Conservation (phyloP, 345 rosid genomes). For the Lepidium aucheri region DNA sequence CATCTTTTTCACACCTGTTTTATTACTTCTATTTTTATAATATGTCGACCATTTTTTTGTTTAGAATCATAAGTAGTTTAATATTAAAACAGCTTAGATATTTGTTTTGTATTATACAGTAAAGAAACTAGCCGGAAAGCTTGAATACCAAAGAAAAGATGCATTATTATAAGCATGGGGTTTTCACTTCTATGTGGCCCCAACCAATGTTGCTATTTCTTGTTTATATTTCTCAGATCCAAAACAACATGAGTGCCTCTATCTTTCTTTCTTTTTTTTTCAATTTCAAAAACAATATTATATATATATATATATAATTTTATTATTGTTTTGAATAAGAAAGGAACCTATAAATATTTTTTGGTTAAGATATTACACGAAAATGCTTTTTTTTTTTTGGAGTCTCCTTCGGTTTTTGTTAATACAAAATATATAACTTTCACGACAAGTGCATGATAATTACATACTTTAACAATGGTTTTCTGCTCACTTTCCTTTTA, state of each 20-base stretch:
- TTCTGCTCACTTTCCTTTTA: not conserved
- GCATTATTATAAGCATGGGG: conserved; percentile 22
- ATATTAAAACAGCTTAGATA: not conserved
- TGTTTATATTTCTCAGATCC: not conserved
- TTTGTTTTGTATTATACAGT: not conserved
- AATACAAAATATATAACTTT: not conserved
- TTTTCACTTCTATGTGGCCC: conserved; percentile 16
- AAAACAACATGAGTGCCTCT: conserved; percentile 3
- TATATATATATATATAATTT: not conserved
- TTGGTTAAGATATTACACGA: not conserved
- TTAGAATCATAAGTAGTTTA: not conserved
- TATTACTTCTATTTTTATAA: not conserved
- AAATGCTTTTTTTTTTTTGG: not conserved
- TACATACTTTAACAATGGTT: not conserved
- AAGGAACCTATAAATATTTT: not conserved
- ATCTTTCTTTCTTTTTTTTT: not conserved
- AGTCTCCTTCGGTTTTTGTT: not conserved
- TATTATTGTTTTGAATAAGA: not conserved
- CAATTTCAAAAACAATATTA: not conserved
- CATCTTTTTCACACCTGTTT: not conserved
- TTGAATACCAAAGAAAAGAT: conserved; percentile 19
- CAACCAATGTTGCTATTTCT: conserved; percentile 1
- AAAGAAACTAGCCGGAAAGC: conserved; percentile 24
- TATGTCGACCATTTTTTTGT: conserved; percentile 18
- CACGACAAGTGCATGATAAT: not conserved